Base-by-base conservation (phyloP, 345 rosid genomes). In the Brassica napus region DNA sequence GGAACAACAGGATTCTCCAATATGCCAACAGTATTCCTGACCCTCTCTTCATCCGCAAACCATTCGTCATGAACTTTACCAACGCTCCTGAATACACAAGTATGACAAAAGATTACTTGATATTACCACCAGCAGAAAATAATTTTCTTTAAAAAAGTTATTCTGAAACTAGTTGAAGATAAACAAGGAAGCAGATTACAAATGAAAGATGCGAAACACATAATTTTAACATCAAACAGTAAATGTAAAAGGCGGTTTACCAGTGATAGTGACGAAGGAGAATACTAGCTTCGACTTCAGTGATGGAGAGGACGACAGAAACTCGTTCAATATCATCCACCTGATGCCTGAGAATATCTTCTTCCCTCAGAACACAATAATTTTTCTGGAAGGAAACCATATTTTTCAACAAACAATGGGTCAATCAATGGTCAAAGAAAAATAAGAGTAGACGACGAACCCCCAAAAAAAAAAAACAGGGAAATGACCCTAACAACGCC, bases 31-130 rank as follows among this genome's bases (percentile, higher is more conserved):
- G 82, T 71, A 66, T 77, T 84, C n/a, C 99, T 87, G 14, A 95
- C 92, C 65, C 79, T 81, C 65, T 88, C 97, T 83, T 93, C 99
- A 67, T 91, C 88, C 14, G 92, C 91, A 83, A 96, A 96, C 99
- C 99, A 96, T 72, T 87, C 98, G 81, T 96, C 98, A 80, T 88
- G 90, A 72, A 92, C 98, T 79, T 84, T 88, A 83, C 91, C 78
- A 35, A 93, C 92, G 75, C 87, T 89, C 99, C 99, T 96, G 86
- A 80, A 74, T 6, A 77, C 73, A 54, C 65, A 54, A 63, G 65
- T 73, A 77, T 66, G 65, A 32, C n/a, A 23, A n/a, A 5, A 74
- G 8, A n/a, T n/a, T n/a, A n/a, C n/a, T n/a, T n/a, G n/a, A 70
- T 59, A 23, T 71, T 39, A 12, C 4, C 26, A 66, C 35, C 16